These are phyloP conservation scores for Ustilago nuda DNA, from an alignment of 1,284 basidiomycete species.

Conservation along the genomic window DNA sequence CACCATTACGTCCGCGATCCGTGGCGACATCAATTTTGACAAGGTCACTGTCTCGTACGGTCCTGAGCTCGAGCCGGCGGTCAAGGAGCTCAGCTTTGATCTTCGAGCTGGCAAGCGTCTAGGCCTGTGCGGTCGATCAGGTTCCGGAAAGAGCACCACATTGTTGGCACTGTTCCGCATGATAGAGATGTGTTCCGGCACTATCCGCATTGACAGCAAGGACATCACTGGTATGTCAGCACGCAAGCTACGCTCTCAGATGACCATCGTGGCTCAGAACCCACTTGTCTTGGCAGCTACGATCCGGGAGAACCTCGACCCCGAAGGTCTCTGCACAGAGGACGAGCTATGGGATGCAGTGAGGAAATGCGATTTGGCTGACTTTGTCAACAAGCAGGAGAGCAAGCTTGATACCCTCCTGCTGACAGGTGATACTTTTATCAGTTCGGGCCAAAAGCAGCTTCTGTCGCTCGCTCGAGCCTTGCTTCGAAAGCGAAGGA, in stretches of 20 bases:
- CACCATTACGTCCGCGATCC: neutral
- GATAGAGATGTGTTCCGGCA: slow-evolving; percentile 50
- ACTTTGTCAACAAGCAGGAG: slow-evolving; percentile 54
- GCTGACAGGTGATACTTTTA: slow-evolving; percentile 28
- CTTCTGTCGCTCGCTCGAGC: slow-evolving; percentile 72
- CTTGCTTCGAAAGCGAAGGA: slow-evolving; percentile 72
- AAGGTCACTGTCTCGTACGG: slow-evolving; percentile 45
- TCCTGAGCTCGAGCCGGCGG: slow-evolving; percentile 42
- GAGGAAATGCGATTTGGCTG: slow-evolving; percentile 53
- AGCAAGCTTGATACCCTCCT: slow-evolving; percentile 50
- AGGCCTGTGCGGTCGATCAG: slow-evolving; percentile 53
- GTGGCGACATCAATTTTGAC: slow-evolving; percentile 43
- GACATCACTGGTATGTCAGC: slow-evolving; percentile 27
- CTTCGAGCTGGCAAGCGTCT: slow-evolving; percentile 45
- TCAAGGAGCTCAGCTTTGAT: slow-evolving; percentile 50
- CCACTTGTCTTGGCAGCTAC: slow-evolving; percentile 63
- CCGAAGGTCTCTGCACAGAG: slow-evolving; percentile 52
- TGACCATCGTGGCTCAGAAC: slow-evolving; percentile 62
- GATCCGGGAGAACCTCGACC: slow-evolving; percentile 64
- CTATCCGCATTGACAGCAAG: slow-evolving; percentile 49
- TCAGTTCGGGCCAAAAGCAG: slow-evolving; percentile 66
- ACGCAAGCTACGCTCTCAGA: slow-evolving; percentile 37
- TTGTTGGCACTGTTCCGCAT: slow-evolving; percentile 57
- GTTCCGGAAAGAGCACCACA: slow-evolving; percentile 59
- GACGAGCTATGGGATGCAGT: slow-evolving; percentile 65